Evolutionary conservation across 108 stramenopile genomes (phyloP), one percentile per base, ranked within the genome.

Genomic region (Schizochytrium sp.): DNA sequence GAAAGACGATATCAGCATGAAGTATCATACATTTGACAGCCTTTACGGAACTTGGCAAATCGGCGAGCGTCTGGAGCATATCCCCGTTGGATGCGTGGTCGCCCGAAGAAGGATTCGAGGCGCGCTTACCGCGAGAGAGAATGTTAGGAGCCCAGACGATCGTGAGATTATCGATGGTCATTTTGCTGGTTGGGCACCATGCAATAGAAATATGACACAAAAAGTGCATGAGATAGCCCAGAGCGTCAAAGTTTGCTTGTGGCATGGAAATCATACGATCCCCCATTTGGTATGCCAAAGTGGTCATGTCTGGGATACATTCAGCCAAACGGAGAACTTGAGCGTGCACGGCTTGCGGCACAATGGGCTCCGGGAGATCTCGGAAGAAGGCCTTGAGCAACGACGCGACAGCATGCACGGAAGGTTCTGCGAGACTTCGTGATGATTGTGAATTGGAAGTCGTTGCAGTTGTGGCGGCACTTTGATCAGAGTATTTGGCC

Each of bases 101-200:
- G 63, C 41, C 41, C 2, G 63, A 23, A 23, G 63, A 8, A 8
- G 63, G 25, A 8, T 8, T 14, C 55, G 55, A 57, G 0, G 16
- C 16, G 55, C 63, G 63, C 18, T 69, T 69, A 8, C 34, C 63
- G 51, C 76, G 76, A 83, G 76, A 53, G 25, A 83, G 51, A 34
- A 83, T 83, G 23, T 83, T 83, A 1, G 76, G 76, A 12, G 76
- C 76, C 76, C 76, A 83, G 6, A 83, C 76, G 19, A 83, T 83
- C 0, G 76, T 83, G 8, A 83, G 51, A 1, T 83, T 83, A 16
- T 83, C 48, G 45, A 83, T 23, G 25, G 45, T 83, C 76, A 83
- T 83, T 45, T 83, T 83, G 48, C 48, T 83, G 16, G 0, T 83
- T 6, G 76, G 28, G 51, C 48, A n/a, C 45, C 51, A 53, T 12